Percentiles rank a stretch among this genome's conserved stretches.
Evolutionary conservation across 176 grass and related monocot species (phyloP).

Genomic region (Eragrostis nindensis): DNA sequence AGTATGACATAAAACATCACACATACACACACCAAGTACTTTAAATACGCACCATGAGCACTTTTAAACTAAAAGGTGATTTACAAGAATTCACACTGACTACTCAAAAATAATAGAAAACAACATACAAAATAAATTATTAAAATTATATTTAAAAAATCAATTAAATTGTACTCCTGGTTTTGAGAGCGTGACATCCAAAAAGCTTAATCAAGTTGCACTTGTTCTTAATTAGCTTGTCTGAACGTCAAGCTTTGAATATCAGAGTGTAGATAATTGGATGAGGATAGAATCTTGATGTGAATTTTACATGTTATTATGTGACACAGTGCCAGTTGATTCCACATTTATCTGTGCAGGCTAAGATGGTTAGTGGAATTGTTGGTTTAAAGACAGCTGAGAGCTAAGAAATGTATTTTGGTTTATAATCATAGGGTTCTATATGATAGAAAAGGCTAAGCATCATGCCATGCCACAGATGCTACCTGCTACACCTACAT

Average conservation of each 20-base stretch:
- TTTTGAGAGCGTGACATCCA: too few relatives aligned
- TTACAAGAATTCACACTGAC: neutral
- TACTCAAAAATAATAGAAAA: constrained; percentile 11
- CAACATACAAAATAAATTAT: neutral
- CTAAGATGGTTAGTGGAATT: constrained; percentile 25
- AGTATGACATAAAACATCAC: neutral
- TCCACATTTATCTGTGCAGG: neutral
- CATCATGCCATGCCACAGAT: neutral
- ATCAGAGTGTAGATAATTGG: neutral
- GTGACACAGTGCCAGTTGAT: constrained; percentile 23
- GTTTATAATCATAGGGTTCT: neutral
- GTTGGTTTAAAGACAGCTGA: neutral
- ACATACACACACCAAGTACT: neutral
- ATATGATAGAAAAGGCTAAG: constrained; percentile 22
- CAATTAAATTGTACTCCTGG: neutral
- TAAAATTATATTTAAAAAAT: neutral
- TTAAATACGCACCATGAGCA: neutral
- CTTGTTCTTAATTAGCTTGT: neutral
- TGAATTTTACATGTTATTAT: constrained; percentile 11
- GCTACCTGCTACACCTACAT: constrained; percentile 19
- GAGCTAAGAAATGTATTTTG: constrained; percentile 22
- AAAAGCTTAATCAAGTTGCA: neutral
- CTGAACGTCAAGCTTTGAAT: neutral
- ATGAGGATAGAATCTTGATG: neutral
- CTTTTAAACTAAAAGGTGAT: neutral